Conservation (phyloP, 495 filamentous ascomycete species). For the Penicillium bialowiezense region DNA sequence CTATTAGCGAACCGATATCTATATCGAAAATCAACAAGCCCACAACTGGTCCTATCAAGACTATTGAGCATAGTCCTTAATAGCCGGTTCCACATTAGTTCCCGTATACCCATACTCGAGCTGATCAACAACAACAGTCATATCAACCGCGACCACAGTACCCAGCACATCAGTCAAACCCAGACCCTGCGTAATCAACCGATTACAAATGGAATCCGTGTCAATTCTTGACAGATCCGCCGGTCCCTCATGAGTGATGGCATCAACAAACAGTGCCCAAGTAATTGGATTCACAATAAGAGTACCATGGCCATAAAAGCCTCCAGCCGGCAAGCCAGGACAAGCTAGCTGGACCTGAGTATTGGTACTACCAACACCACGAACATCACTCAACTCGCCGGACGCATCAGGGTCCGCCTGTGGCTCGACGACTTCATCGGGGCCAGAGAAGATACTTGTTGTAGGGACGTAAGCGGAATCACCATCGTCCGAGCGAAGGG, state of each 20-base stretch:
- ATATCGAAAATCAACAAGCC: no score
- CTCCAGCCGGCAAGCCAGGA: constrained; percentile 27
- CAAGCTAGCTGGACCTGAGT: constrained; percentile 39
- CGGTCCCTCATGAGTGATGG: neutral
- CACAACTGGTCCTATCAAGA: no score
- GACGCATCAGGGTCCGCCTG: constrained; percentile 37
- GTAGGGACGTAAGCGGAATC: constrained; percentile 45
- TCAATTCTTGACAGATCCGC: constrained; percentile 1
- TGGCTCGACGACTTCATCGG: constrained; percentile 44
- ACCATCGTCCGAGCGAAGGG: constrained; percentile 31
- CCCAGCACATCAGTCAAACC: neutral
- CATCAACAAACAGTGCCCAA: constrained; percentile 1
- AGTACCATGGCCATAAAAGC: constrained; percentile 31
- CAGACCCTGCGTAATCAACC: neutral
- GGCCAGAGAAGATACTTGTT: constrained; percentile 35
- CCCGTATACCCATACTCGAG: neutral
- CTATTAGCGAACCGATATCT: no score
- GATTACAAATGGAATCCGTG: neutral
- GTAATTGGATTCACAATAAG: neutral
- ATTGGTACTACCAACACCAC: constrained; percentile 35
- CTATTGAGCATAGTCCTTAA: neutral
- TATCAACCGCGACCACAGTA: neutral
- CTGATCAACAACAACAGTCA: neutral
- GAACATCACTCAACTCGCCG: constrained; percentile 29
- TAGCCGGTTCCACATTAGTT: neutral